These are phyloP conservation scores for Salisapilia sapeloensis DNA, from an alignment of 352 stramenopile species.

Conservation along the genomic window DNA sequence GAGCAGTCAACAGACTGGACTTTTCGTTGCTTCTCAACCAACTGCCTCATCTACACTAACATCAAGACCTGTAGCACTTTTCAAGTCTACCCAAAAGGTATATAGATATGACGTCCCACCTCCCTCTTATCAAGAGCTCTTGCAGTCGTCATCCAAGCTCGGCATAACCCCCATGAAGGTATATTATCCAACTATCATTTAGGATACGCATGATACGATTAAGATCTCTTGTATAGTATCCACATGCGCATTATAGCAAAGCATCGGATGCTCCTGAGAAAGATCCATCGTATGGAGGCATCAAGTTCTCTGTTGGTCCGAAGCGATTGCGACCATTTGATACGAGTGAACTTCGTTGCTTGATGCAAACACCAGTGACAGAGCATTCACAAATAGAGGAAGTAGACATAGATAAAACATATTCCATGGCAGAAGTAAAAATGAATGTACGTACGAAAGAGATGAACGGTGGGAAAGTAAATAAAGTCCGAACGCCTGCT, in stretches of 20 bases:
- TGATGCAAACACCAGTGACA: not conserved
- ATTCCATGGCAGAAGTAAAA: no score
- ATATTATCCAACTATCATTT: not conserved
- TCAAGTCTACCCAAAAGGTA: no score
- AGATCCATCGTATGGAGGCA: conserved; percentile 52
- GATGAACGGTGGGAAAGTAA: no score
- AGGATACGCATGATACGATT: not conserved
- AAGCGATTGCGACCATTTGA: conserved; percentile 24
- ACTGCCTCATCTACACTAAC: no score
- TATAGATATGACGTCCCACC: conserved; percentile 28
- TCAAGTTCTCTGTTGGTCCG: conserved; percentile 27
- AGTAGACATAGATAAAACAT: no score
- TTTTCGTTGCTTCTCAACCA: no score
- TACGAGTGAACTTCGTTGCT: conserved; percentile 8
- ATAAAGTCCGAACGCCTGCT: no score
- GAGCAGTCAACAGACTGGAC: no score
- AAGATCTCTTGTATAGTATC: conserved; percentile 16
- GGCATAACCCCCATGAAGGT: conserved; percentile 27
- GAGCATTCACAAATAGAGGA: conserved; percentile 1
- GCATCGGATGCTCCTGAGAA: conserved; percentile 45
- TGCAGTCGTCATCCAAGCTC: conserved; percentile 19
- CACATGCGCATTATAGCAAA: conserved; percentile 32
- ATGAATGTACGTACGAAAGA: no score
- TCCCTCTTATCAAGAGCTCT: conserved; percentile 20
- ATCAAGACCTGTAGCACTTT: no score